Evolutionary conservation across 2,329 filamentous ascomycete species (phyloP).

Genomic region (Phaeosphaeriaceae sp.): DNA sequence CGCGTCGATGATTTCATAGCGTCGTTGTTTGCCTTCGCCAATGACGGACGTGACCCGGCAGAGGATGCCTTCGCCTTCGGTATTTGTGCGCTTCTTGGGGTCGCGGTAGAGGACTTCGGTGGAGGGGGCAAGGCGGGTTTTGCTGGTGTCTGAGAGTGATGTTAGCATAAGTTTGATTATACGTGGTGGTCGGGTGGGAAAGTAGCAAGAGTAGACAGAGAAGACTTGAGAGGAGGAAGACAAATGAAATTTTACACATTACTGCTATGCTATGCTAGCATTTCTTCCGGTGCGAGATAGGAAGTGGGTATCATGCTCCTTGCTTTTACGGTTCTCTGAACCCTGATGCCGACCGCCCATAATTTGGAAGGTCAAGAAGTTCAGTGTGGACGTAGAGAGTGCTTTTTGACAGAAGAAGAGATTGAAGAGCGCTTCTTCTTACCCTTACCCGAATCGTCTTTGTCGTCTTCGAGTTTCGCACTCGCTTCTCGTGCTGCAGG

Average conservation of each 20-base stretch:
- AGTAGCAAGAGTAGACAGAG: background rate
- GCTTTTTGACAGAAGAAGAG: constrained; percentile 8
- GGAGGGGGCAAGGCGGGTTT: constrained; percentile 44
- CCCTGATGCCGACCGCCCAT: background rate
- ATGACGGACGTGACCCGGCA: constrained; percentile 60
- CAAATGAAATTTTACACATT: constrained; percentile 20
- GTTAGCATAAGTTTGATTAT: constrained; percentile 4
- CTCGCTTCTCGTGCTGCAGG: constrained; percentile 56
- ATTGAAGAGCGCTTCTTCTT: constrained; percentile 43
- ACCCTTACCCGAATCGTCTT: constrained; percentile 54
- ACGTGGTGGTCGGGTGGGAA: background rate
- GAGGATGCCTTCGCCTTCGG: constrained; percentile 60
- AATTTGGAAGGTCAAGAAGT: background rate
- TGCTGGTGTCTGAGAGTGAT: constrained; percentile 13
- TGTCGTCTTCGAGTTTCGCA: constrained; percentile 60
- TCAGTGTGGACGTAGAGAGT: background rate
- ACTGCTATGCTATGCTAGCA: constrained; percentile 2
- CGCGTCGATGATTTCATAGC: constrained; percentile 61
- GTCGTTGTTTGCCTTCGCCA: constrained; percentile 60
- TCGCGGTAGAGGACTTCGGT: constrained; percentile 61
- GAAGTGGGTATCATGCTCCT: constrained; percentile 2
- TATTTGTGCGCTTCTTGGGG: constrained; percentile 46
- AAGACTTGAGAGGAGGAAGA: constrained; percentile 3
- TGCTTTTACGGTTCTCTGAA: background rate
- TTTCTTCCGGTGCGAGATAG: background rate